Percentiles rank a stretch among this genome's conserved stretches.
phyloP scores from a whole-genome alignment of 331 rosid species.

The Malus hybrid region DNA sequence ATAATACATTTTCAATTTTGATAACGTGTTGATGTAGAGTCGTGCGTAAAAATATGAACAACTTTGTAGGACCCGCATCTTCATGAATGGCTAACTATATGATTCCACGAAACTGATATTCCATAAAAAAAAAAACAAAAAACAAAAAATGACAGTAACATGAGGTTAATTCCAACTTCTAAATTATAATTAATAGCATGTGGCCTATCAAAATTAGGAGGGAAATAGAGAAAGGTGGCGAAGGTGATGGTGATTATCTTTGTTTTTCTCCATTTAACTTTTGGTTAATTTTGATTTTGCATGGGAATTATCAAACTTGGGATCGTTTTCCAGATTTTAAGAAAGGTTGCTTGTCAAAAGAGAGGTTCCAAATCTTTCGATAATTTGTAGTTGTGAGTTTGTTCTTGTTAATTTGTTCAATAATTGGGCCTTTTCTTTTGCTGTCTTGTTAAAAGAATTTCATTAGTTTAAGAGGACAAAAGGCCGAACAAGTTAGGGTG shows the following conservation, averaged over 20 bases:
- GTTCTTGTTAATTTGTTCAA: neutral
- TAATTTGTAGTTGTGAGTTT: neutral
- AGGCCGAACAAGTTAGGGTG: neutral
- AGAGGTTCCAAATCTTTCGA: neutral
- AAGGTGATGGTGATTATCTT: neutral
- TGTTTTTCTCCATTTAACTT: neutral
- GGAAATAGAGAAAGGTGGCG: neutral
- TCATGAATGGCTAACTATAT: neutral
- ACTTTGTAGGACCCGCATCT: neutral
- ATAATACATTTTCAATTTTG: neutral
- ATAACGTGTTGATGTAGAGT: neutral
- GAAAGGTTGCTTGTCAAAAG: neutral
- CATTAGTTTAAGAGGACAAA: neutral
- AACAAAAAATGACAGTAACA: neutral
- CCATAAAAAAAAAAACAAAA: neutral
- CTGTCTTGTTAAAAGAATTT: no score
- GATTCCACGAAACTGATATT: neutral
- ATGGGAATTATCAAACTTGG: neutral
- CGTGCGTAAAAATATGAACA: neutral
- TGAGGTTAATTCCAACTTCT: neutral
- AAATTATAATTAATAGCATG: neutral
- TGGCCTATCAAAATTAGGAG: neutral
- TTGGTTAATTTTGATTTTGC: neutral
- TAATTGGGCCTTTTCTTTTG: no score
- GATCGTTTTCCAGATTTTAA: neutral